Percentiles rank a stretch among this genome's conserved stretches.
Evolutionary conservation across 768 basidiomycete genomes (phyloP).

Genomic region (Rickenella mellea): DNA sequence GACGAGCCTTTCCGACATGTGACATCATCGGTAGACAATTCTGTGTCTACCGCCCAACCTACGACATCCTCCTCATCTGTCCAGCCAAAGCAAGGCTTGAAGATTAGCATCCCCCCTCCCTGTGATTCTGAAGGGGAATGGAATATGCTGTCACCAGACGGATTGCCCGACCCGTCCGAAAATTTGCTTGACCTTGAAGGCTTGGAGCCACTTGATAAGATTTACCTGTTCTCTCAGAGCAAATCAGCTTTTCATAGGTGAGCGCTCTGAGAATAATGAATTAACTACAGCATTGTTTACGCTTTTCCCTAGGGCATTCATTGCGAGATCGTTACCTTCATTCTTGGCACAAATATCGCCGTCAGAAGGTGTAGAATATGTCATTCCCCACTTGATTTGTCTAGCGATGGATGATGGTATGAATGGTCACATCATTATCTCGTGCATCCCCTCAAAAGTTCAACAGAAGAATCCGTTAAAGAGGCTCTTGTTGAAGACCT

Average conservation of each 20-base stretch:
- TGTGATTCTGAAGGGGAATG: conserved; percentile 17
- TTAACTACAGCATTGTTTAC: not conserved
- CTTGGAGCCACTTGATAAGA: conserved; percentile 79
- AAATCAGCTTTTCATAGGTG: conserved; percentile 52
- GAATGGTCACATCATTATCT: conserved; percentile 13
- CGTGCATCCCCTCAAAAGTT: not conserved
- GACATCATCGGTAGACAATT: no score
- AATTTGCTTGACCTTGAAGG: no score
- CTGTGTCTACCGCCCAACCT: no score
- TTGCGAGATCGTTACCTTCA: conserved; percentile 73
- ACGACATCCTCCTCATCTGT: no score
- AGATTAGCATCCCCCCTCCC: not conserved
- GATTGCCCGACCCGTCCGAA: no score
- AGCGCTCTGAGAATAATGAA: conserved; percentile 6
- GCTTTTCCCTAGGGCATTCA: conserved; percentile 55
- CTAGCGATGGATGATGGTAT: conserved; percentile 82
- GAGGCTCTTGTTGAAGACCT: conserved; percentile 80
- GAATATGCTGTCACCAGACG: conserved; percentile 17
- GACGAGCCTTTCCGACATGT: no score
- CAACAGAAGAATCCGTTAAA: conserved; percentile 73
- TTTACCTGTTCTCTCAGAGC: conserved; percentile 83
- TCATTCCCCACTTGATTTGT: conserved; percentile 78
- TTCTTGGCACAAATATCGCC: conserved; percentile 70
- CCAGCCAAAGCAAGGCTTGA: not conserved
- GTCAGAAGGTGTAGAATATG: conserved; percentile 86